Base-by-base conservation (phyloP, 768 basidiomycete species). In the Clathrus columnatus region DNA sequence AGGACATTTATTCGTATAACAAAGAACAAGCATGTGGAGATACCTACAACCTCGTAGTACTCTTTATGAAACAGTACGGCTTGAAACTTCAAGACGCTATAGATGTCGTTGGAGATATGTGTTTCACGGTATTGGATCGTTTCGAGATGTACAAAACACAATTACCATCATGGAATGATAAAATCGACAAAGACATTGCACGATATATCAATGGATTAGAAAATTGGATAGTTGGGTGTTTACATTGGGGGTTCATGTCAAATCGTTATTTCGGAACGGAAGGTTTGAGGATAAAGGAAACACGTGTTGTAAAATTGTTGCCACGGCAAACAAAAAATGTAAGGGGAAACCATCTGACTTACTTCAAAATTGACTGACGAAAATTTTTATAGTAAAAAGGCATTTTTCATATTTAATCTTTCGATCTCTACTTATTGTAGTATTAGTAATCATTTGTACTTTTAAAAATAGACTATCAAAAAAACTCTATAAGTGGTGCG, bases 211-310 rank as follows among this genome's bases (percentile, higher is more conserved):
- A 71, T 43, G 70, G 73, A 14, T 59, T 76, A 14, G 72, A 67
- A 18, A 65, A 70, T 45, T 76, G 71, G 68, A 68, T 73, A 26
- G 77, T 84, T 28, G 86, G 83, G 70, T 81, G 79, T 32, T 67
- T 86, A 36, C 79, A 84, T 58, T 88, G 86, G 86, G 83, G 82
- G 64, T 86, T 85, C 68, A 75, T 78, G 67, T 80, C 80, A 2
- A 74, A 75, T 55, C 75, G 86, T 2, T 88, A 88, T 63, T 87
- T 87, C 62, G 86, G 83, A 17, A 68, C 69, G 36, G 61, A 79
- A 8, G 83, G 83, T 24, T 61, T 65, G 18, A 70, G 75, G 32
- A 73, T 86, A 50, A 84, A 83, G 70, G 69, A 73, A 60, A 68
- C 73, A 53, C 70, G 81, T 30, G 26, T 77, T 58, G 73, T 87